These are phyloP conservation scores for Aaosphaeria pasadenensis DNA, from an alignment of 2,329 filamentous ascomycete genomes.

Conservation along the genomic window DNA sequence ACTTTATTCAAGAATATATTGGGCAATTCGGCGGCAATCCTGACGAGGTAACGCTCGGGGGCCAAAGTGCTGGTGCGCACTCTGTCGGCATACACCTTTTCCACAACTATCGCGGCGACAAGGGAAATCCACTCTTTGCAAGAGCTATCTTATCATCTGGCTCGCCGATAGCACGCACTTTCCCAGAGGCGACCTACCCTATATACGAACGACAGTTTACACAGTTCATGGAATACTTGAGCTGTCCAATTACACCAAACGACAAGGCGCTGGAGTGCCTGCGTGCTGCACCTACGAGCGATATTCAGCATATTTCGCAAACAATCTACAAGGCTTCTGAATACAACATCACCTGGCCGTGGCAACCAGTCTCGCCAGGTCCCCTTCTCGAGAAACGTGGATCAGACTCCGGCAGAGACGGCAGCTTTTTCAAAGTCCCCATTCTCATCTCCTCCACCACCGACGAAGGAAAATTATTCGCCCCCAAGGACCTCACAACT, in stretches of 20 bases:
- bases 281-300: conserved; percentile 32
- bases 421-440: conserved; percentile 34
- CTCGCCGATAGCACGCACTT: conserved; percentile 33
- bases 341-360: conserved; percentile 47
- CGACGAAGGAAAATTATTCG: conserved; percentile 32
- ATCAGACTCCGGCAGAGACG: conserved; percentile 33
- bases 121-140: conserved; percentile 28
- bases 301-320: conserved; percentile 40
- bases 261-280: conserved; percentile 40
- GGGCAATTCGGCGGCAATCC: conserved; percentile 38
- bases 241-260: conserved; percentile 25
- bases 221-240: conserved; percentile 27
- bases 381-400: conserved; percentile 48
- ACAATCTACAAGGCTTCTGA: conserved; percentile 39
- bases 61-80: conserved; percentile 40
- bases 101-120: conserved; percentile 33
- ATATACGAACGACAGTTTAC: conserved; percentile 28
- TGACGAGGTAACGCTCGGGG: conserved; percentile 38
- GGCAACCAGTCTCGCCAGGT: conserved; percentile 48
- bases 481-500: conserved; percentile 30
- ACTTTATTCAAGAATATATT: conserved; percentile 42
- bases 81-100: conserved; percentile 35
- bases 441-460: conserved; percentile 35
- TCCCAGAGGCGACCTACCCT: conserved; percentile 29
- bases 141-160: conserved; percentile 33